Evolutionary conservation across 2,329 filamentous ascomycete species (phyloP).

Genomic region (Calonectria pseudoturangicola): DNA sequence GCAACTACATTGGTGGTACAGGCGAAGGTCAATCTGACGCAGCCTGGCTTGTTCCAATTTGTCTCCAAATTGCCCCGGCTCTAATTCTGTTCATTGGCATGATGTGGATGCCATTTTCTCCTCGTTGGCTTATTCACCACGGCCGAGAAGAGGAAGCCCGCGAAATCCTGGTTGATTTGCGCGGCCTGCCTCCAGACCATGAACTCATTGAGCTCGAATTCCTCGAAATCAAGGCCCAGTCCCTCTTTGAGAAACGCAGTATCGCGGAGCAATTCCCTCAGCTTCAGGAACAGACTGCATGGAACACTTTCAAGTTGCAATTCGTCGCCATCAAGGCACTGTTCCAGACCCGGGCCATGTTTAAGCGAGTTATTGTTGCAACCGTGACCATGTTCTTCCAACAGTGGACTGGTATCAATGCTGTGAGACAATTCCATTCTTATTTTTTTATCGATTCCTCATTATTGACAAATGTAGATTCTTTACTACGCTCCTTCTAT

Average conservation of each 20-base stretch:
- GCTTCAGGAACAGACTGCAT: conserved; percentile 74
- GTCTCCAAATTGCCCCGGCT: conserved; percentile 81
- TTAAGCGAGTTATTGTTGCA: conserved; percentile 79
- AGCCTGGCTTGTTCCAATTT: conserved; percentile 84
- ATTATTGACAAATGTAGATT: conserved; percentile 40
- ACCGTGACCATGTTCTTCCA: conserved; percentile 79
- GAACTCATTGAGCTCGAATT: conserved; percentile 85
- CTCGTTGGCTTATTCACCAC: conserved; percentile 84
- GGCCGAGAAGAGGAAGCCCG: conserved; percentile 81
- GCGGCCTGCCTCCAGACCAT: conserved; percentile 76
- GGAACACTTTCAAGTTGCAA: conserved; percentile 81
- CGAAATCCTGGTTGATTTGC: conserved; percentile 77
- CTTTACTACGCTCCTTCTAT: conserved; percentile 84
- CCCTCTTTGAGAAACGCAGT: conserved; percentile 84
- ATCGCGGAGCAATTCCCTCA: conserved; percentile 81
- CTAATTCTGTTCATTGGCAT: conserved; percentile 81
- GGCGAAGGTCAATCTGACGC: conserved; percentile 74
- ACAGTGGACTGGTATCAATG: conserved; percentile 69
- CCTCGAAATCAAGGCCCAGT: conserved; percentile 88
- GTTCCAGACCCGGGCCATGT: conserved; percentile 80
- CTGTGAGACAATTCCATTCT: conserved; percentile 59
- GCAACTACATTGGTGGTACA: conserved; percentile 79
- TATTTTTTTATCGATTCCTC: neutral
- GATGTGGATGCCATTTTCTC: conserved; percentile 87
- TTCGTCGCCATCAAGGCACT: conserved; percentile 80